Base-by-base conservation (phyloP, 345 rosid genomes). In the Euphorbia tirucalli region DNA sequence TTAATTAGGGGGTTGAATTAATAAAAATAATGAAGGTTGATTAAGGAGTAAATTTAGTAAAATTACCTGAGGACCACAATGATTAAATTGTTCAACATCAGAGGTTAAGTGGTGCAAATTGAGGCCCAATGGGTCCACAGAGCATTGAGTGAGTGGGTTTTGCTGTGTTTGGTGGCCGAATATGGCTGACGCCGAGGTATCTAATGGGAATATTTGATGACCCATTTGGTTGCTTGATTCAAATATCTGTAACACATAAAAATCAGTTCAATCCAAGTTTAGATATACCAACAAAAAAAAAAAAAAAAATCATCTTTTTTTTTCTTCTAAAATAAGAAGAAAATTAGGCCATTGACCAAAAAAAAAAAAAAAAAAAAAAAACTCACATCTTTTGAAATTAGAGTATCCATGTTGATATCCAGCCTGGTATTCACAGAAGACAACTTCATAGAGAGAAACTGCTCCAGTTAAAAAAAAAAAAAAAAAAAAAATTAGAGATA, bases 391-490 rank as follows among this genome's bases (percentile, higher is more conserved):
- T 93, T 83, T 48, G 96, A 74, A 79, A 82, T 59, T 44, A 85
- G 78, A 71, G 92, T 81, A 57, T 84, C 87, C 82, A 86, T 71
- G 78, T 79, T 87, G 50, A 85, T 80, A 80, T 88, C 96, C 86
- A 83, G 77, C 71, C 89, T 82, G 61, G 96, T 94, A 71, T 89
- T 88, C 66, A 94, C 83, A 59, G 99, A 86, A 50, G 99, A 77
- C 77, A 94, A 78, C 82, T 94, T 94, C 97, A 94, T 86, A 0
- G 99, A 94, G 61, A 94, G 86, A 78, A 89, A 87, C 99, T 94
- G 86, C 74, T 44, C 71, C 61, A 66, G n/a, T 30, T 31, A 32
- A 82, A 11, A 32, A 14, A 73, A 55, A 61, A 0, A 72, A 7
- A 55, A 9, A 21, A 11, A 69, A 30, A 46, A 18, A 5, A 61